phyloP scores from a whole-genome alignment of 306 rosid genomes.

The Potentilla sterilis region DNA sequence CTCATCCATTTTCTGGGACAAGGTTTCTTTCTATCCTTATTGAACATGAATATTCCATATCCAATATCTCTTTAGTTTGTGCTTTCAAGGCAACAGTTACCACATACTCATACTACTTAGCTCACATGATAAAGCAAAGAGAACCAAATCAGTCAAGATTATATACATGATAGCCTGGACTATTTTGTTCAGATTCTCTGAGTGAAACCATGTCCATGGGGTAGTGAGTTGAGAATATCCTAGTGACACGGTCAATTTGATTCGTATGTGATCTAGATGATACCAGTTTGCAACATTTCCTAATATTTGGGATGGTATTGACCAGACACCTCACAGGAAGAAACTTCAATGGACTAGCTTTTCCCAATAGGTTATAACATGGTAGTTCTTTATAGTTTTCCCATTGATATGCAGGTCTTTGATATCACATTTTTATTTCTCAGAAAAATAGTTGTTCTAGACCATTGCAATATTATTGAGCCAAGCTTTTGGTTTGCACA shows the following conservation, averaged over 20 bases:
- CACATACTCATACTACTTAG: neutral
- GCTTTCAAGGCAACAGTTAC: conserved; percentile 1
- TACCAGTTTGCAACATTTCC: neutral
- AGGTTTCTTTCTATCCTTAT: conserved; percentile 23
- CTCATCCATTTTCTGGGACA: conserved; percentile 63
- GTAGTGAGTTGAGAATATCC: neutral
- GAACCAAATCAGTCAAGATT: neutral
- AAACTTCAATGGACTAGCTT: neutral
- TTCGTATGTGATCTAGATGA: neutral
- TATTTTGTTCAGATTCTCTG: neutral
- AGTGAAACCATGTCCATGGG: neutral
- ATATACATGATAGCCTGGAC: neutral
- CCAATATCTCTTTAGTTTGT: neutral
- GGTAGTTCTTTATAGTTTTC: neutral
- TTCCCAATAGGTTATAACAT: neutral
- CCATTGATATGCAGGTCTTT: neutral
- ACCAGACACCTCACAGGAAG: neutral
- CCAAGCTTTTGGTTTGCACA: conserved; percentile 57
- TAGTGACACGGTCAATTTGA: neutral
- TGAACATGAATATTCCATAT: neutral
- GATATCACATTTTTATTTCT: neutral
- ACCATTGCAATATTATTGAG: conserved; percentile 58
- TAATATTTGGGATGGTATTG: neutral
- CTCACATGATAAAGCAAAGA: neutral
- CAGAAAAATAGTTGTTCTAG: conserved; percentile 37